phyloP scores from a whole-genome alignment of 1,284 basidiomycete genomes.

The Fomitopsis schrenkii region DNA sequence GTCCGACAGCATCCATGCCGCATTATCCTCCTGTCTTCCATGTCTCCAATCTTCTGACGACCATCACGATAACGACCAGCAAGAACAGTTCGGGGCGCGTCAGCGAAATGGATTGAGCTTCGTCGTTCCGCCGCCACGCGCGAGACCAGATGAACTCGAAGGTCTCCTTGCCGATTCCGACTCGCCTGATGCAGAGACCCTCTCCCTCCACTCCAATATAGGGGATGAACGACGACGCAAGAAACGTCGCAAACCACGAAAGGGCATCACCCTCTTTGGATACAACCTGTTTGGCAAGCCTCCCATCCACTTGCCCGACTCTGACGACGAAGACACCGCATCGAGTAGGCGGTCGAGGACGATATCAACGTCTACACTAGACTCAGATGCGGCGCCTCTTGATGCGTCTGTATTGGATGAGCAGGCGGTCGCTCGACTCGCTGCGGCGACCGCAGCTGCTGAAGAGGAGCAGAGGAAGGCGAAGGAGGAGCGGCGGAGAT shows the following conservation, averaged over 20 bases:
- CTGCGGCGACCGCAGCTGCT: slow-evolving; percentile 31
- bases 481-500: slow-evolving; percentile 44
- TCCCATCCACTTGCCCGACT: slow-evolving; percentile 53
- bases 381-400: slow-evolving; percentile 63
- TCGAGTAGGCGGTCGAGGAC: slow-evolving; percentile 15
- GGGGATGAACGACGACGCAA: slow-evolving; percentile 35
- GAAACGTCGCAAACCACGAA: slow-evolving; percentile 29
- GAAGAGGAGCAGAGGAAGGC: slow-evolving; percentile 36
- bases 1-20: slow-evolving; percentile 54
- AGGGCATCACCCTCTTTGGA: slow-evolving; percentile 55
- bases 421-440: slow-evolving; percentile 35
- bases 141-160: slow-evolving; percentile 54
- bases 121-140: slow-evolving; percentile 35
- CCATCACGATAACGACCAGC: slow-evolving; percentile 9
- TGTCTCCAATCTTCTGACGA: slow-evolving; percentile 35
- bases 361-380: slow-evolving; percentile 49
- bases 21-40: slow-evolving; percentile 52
- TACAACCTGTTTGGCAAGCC: slow-evolving; percentile 58
- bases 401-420: slow-evolving; percentile 50
- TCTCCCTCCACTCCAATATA: slow-evolving; percentile 64
- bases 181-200: slow-evolving; percentile 53
- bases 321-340: slow-evolving; percentile 37
- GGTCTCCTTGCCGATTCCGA: slow-evolving; percentile 46
- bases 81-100: slow-evolving; percentile 18
- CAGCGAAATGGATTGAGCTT: slow-evolving; percentile 19